Percentiles rank a stretch among this genome's conserved stretches.
Conservation (phyloP, 129 eudicot species). For the Helianthus tuberosus region DNA sequence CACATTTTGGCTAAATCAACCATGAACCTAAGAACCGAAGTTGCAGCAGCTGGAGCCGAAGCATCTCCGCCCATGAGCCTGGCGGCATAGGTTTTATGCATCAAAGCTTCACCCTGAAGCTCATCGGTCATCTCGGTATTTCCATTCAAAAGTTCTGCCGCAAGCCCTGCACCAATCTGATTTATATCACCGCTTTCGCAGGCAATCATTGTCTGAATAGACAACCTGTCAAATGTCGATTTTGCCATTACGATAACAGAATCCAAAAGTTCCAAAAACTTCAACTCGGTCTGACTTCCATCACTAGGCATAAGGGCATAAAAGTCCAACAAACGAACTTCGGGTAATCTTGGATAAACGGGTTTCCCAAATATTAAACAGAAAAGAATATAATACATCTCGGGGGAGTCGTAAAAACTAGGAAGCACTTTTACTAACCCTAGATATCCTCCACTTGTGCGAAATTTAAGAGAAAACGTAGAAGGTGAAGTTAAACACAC, state of each 20-base stretch:
- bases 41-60: slow-evolving; percentile 93
- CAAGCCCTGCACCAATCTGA: slow-evolving; percentile 71
- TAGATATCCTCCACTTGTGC: slow-evolving; percentile 92
- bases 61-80: slow-evolving; percentile 99
- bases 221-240: slow-evolving; percentile 83
- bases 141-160: slow-evolving; percentile 81
- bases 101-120: slow-evolving; percentile 97
- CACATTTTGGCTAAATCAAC: slow-evolving; percentile 96
- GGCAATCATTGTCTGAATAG: slow-evolving; percentile 73
- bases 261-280: slow-evolving; percentile 83
- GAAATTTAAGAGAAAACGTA: slow-evolving; percentile 81
- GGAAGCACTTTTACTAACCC: slow-evolving; percentile 87
- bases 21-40: slow-evolving; percentile 93
- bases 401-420: slow-evolving; percentile 96
- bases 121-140: slow-evolving; percentile 84
- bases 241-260: slow-evolving; percentile 94
- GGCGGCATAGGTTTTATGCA: slow-evolving; percentile 99
- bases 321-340: slow-evolving; percentile 94
- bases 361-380: slow-evolving; percentile 93
- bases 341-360: slow-evolving; percentile 94
- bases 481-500: slow-evolving; percentile 90
- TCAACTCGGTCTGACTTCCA: slow-evolving; percentile 69
- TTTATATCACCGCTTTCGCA: slow-evolving; percentile 80
- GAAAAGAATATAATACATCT: slow-evolving; percentile 88
- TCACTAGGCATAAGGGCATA: slow-evolving; percentile 93